Base-by-base conservation (phyloP, 2,329 filamentous ascomycete species). In the Neonectria ditissima region DNA sequence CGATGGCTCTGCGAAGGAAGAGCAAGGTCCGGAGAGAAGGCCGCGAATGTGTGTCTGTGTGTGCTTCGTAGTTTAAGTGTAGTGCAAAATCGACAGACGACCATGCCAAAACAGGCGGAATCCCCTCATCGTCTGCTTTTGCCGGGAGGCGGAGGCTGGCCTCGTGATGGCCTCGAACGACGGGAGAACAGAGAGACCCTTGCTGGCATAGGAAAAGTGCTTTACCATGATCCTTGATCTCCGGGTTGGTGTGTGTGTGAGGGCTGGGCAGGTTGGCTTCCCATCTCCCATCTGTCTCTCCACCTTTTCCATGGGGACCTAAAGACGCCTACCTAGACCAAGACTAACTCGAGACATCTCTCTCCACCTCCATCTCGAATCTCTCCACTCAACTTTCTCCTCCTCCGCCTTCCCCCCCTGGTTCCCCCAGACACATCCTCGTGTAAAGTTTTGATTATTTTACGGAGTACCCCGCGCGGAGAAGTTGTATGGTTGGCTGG, bases 401-500 rank as follows among this genome's bases (percentile, higher is more conserved):
- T 39, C 55, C 20, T 44, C 45, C n/a, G 37, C 45, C 37, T 58
- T 26, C 34, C 26, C n/a, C 44, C 52, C 45, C 47, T 47, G 47
- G 45, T 34, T 50, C 45, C 59, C 59, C 59, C 59, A 61, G 59
- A 61, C 59, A 26, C 44, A 34, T 37, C 18, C 18, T 48, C 54
- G 26, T 45, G 34, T 51, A 20, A 30, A 44, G n/a, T 37, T 53
- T 51, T 39, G 13, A 20, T 61, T 50, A 51, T 55, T 26, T 55
- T 50, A 48, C 44, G 44, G 45, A 48, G 45, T 61, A 56, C 52
- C 59, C 59, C 59, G 52, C 59, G 52, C 47, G 59, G 59, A 61
- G 52, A 55, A 22, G 26, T 32, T 39, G 22, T 43, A 48, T 48
- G 45, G 45, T 48, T 48, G 45, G 45, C 24, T 48, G 34, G 55